Evolutionary conservation across 371 early-diverging fungal genomes (phyloP), one percentile per base, ranked within the genome.

Genomic region (Haplosporangium sp.): DNA sequence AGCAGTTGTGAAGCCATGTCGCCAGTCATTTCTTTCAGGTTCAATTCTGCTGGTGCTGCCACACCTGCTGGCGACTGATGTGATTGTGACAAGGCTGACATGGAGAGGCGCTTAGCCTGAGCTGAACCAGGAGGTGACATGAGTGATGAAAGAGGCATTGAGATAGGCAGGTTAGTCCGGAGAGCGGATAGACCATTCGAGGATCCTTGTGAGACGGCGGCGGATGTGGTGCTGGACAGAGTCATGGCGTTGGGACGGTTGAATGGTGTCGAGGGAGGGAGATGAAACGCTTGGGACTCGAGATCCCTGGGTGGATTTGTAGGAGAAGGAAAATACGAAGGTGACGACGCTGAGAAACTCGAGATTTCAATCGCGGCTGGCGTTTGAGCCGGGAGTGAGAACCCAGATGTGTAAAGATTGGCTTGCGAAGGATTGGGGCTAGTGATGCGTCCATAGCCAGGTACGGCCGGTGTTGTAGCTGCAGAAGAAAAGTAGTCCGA

Each of bases 281-380:
- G 61, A 14, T 67, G 68, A 42, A 67, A 66, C 9, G 63, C 60
- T 18, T 56, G 56, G 16, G 61, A 43, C 13, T 54, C 59, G 13
- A 52, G 74, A 60, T 59, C 50, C 36, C 43, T 67, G 29, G 43
- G 23, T 5, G 56, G 61, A 38, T 69, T 48, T n/a, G 58, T 12
- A 0, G 71, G 23, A 6, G 74, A 74, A 10, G 76, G 76, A n/a
- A 75, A 75, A 43, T 75, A 75, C 6, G 69, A 69, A 12, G 69
- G 69, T 1, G 76, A 75, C 11, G 74, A 74, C 16, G 74, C 68
- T 8, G 74, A 51, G 46, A 74, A 74, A 57, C 69, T 74, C 5
- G 64, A 37, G 56, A 74, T 74, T 46, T 74, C 64, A 13, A 64
- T 60, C 1, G 76, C 67, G 16, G 70, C 76, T 11, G 76, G 76